These are phyloP conservation scores for Xylaria curta DNA, from an alignment of 495 filamentous ascomycete species.

Conservation along the genomic window DNA sequence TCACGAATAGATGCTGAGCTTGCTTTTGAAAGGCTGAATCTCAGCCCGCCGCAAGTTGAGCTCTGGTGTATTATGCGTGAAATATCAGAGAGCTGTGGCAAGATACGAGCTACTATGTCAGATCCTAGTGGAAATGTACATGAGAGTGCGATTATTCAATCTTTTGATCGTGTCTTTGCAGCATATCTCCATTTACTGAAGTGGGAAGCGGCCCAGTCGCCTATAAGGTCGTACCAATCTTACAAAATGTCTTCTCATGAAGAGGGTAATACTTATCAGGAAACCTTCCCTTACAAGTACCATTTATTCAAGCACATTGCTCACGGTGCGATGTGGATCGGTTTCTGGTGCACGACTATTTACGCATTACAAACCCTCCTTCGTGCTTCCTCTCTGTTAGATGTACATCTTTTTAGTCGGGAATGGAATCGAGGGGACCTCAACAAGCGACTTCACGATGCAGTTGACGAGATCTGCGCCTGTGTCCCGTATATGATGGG, in stretches of 20 bases:
- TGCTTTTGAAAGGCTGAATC: not conserved
- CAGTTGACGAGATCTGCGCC: constrained; percentile 9
- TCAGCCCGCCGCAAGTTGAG: not conserved
- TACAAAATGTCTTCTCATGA: not conserved
- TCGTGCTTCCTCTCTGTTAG: not conserved
- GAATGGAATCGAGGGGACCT: not conserved
- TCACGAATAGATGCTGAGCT: not conserved
- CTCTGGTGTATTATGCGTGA: constrained; percentile 13
- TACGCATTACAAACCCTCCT: constrained; percentile 12
- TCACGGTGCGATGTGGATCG: constrained; percentile 10
- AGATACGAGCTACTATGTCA: not conserved
- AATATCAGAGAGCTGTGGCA: not conserved
- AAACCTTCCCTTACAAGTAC: not conserved
- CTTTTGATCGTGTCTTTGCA: constrained; percentile 3
- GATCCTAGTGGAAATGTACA: not conserved
- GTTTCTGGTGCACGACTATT: constrained; percentile 11
- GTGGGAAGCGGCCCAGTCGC: not conserved
- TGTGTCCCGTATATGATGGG: constrained; percentile 16
- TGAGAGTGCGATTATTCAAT: not conserved
- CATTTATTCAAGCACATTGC: constrained; percentile 3
- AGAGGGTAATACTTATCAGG: not conserved
- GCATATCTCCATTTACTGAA: not conserved
- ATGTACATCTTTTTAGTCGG: not conserved
- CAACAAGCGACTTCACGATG: not conserved
- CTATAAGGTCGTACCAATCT: not conserved